phyloP scores from a whole-genome alignment of 2,329 filamentous ascomycete species.

The Ophiostoma himal-ulmi region DNA sequence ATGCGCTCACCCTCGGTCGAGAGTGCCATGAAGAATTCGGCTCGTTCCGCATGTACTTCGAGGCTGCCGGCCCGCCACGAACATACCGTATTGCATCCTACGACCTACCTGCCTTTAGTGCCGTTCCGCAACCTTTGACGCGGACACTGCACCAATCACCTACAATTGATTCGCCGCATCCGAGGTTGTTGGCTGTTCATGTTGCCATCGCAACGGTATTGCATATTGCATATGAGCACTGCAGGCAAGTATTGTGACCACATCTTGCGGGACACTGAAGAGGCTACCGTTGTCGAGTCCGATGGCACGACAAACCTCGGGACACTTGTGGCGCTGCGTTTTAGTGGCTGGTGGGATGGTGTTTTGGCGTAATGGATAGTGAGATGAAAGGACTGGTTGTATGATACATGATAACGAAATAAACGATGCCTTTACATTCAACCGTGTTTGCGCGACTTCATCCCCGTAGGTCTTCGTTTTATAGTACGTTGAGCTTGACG shows the following conservation, averaged over 20 bases:
- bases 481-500: no score
- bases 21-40: slow-evolving; percentile 14
- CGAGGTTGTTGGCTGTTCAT: slow-evolving; percentile 15
- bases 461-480: no score
- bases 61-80: slow-evolving; percentile 2
- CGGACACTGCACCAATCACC: slow-evolving; percentile 14
- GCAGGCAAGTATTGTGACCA: slow-evolving; percentile 14
- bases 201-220: slow-evolving; percentile 12
- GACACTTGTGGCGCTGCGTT: slow-evolving; percentile 5
- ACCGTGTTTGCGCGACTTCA: no score
- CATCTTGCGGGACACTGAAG: slow-evolving; percentile 14
- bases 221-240: slow-evolving; percentile 15
- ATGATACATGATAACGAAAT: no score
- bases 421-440: no score
- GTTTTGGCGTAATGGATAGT: not conserved
- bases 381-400: not conserved
- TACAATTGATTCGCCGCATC: slow-evolving; percentile 17
- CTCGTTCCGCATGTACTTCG: slow-evolving; percentile 16
- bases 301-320: slow-evolving; percentile 16
- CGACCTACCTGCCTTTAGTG: not conserved
- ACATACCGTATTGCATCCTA: slow-evolving; percentile 17
- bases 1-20: slow-evolving; percentile 15
- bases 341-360: slow-evolving; percentile 12
- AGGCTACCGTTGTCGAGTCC: not conserved
- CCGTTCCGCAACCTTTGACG: slow-evolving; percentile 9